Evolutionary conservation across 192 early-diverging fungal genomes (phyloP).

Genomic region (Backusella liffmaniae): DNA sequence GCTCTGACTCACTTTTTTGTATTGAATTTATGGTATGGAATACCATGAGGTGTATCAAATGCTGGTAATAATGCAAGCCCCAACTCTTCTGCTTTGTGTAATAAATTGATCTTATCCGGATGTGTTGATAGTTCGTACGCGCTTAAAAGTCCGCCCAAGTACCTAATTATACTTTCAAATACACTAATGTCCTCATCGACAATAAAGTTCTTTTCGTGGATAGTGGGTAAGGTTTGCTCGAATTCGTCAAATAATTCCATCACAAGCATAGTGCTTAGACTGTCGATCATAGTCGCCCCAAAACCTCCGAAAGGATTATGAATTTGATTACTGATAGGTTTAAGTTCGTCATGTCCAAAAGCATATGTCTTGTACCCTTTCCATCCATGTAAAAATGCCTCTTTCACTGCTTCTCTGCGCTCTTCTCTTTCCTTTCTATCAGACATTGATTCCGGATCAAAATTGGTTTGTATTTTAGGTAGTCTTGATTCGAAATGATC

Average conservation of each 20-base stretch:
- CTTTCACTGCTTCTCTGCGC: constrained; percentile 45
- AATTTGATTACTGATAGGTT: constrained; percentile 29
- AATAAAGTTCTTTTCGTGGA: constrained; percentile 47
- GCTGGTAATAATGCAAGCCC: constrained; percentile 64
- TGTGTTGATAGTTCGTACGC: constrained; percentile 77
- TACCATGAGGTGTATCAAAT: constrained; percentile 63
- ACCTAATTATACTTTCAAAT: constrained; percentile 83
- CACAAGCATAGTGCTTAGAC: constrained; percentile 81
- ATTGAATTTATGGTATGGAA: constrained; percentile 61
- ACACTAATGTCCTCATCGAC: constrained; percentile 47
- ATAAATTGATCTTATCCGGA: constrained; percentile 31
- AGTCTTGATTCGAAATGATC: constrained; percentile 9
- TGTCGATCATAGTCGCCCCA: constrained; percentile 75
- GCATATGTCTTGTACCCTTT: constrained; percentile 73
- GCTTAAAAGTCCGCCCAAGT: constrained; percentile 73
- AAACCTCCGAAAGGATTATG: constrained; percentile 45
- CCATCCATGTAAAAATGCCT: constrained; percentile 69
- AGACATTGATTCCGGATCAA: background rate
- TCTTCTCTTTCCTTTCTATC: constrained; percentile 6
- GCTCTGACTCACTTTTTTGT: constrained; percentile 26
- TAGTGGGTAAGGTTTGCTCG: constrained; percentile 35
- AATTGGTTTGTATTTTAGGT: constrained; percentile 13
- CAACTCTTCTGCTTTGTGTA: constrained; percentile 70
- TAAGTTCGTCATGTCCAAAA: constrained; percentile 69
- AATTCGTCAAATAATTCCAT: constrained; percentile 82